Percentiles rank a stretch among this genome's conserved stretches.
phyloP scores from a whole-genome alignment of 108 stramenopile species.

The Cyclotella sp. region DNA sequence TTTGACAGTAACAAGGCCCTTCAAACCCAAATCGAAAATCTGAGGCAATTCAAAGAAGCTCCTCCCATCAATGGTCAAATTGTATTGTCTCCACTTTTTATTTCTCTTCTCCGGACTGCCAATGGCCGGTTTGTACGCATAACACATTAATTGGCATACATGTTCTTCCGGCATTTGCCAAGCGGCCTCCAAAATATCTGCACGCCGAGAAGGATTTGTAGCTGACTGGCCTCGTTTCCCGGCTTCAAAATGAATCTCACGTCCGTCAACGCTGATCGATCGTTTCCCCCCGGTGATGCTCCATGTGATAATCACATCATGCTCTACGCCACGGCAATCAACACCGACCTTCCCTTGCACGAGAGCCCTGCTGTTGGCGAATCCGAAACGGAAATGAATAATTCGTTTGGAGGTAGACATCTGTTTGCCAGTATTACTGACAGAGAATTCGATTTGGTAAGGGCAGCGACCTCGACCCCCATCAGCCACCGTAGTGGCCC shows the following conservation, averaged over 20 bases:
- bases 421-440: constrained; percentile 58
- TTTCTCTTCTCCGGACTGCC: constrained; percentile 41
- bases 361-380: constrained; percentile 66
- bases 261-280: constrained; percentile 63
- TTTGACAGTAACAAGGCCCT: constrained; percentile 22
- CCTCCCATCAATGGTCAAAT: constrained; percentile 74
- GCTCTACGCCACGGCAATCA: constrained; percentile 86
- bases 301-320: constrained; percentile 84
- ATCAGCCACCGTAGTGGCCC: constrained; percentile 28
- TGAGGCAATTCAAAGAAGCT: constrained; percentile 80
- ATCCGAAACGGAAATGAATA: constrained; percentile 83
- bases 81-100: constrained; percentile 64
- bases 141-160: constrained; percentile 57
- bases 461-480: constrained; percentile 41
- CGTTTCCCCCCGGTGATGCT: constrained; percentile 79
- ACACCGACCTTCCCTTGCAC: constrained; percentile 56
- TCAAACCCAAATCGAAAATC: constrained; percentile 77
- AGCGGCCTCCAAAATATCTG: constrained; percentile 61
- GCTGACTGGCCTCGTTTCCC: constrained; percentile 42
- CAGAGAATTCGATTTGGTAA: constrained; percentile 46
- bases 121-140: constrained; percentile 58
- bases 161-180: constrained; percentile 62
- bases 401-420: constrained; percentile 76
- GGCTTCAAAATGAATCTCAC: constrained; percentile 70
- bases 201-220: constrained; percentile 26